phyloP scores from a whole-genome alignment of 345 rosid genomes.

The Gossypium bickii region DNA sequence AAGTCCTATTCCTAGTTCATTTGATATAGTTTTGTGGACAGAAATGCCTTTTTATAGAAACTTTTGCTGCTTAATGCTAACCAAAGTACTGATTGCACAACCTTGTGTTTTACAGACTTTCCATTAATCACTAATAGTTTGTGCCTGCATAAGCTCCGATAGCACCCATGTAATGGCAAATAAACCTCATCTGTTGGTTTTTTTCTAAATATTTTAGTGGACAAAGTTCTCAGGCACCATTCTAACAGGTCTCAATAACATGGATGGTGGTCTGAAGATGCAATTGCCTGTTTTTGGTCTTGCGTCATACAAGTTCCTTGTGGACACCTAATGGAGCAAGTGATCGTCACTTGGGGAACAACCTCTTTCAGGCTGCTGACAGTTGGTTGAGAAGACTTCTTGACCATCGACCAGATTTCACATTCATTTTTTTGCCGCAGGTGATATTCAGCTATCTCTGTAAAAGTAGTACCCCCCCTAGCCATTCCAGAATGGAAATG shows the following conservation, averaged over 20 bases:
- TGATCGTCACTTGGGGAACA: constrained; percentile 42
- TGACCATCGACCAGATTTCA: constrained; percentile 81
- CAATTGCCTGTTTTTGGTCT: constrained; percentile 65
- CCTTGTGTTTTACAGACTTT: background rate
- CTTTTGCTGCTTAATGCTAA: background rate
- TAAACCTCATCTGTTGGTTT: background rate
- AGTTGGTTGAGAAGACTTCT: constrained; percentile 51
- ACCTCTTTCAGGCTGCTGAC: constrained; percentile 58
- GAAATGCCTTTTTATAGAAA: background rate
- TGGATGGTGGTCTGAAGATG: constrained; percentile 36
- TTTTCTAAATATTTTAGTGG: constrained; percentile 20
- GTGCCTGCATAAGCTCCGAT: background rate
- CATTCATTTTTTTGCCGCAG: constrained; percentile 58
- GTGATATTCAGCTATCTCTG: constrained; percentile 16
- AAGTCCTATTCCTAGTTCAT: background rate
- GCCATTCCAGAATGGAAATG: constrained; percentile 4
- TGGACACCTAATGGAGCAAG: constrained; percentile 59
- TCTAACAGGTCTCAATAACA: constrained; percentile 24
- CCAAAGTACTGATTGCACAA: background rate
- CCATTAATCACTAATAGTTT: background rate
- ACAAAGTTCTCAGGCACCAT: constrained; percentile 23
- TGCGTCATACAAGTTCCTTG: constrained; percentile 73
- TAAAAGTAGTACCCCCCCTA: constrained; percentile 4
- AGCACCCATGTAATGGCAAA: background rate
- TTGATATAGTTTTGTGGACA: background rate